A percentile compares a stretch with the other conserved stretches of the same genome.
phyloP scores from a whole-genome alignment of 2,329 filamentous ascomycete species.

The Albifimbria verrucaria region DNA sequence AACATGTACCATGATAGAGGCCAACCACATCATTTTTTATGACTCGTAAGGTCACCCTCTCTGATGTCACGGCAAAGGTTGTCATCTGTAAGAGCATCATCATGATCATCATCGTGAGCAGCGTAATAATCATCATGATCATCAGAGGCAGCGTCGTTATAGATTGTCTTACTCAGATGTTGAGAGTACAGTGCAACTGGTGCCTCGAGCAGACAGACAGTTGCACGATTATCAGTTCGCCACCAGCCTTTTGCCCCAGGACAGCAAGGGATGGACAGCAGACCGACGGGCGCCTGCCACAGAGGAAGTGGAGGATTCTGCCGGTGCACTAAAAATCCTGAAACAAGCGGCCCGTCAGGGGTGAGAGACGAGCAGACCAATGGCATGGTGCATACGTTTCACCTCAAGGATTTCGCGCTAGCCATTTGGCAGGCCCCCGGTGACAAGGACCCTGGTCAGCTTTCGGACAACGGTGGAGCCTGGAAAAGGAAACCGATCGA shows the following conservation, averaged over 20 bases:
- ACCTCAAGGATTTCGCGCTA: background rate
- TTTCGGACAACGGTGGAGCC: no score
- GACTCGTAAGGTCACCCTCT: no score
- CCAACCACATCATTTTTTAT: no score
- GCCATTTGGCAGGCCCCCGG: background rate
- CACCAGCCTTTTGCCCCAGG: background rate
- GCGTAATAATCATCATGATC: no score
- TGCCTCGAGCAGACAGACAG: background rate
- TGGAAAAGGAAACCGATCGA: no score
- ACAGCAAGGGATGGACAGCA: background rate
- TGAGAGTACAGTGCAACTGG: no score
- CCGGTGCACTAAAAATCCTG: background rate
- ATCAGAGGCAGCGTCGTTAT: no score
- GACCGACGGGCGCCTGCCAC: background rate
- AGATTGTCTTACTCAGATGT: no score
- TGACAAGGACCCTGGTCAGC: background rate
- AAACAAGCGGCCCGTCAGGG: background rate
- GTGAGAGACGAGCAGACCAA: background rate
- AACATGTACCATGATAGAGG: background rate
- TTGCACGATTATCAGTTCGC: background rate
- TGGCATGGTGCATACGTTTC: background rate
- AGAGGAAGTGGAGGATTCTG: background rate
- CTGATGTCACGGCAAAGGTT: no score
- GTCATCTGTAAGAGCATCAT: no score
- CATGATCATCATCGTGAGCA: no score